phyloP scores from a whole-genome alignment of 2,329 filamentous ascomycete species.

The Sclerotinia sclerotiorum region DNA sequence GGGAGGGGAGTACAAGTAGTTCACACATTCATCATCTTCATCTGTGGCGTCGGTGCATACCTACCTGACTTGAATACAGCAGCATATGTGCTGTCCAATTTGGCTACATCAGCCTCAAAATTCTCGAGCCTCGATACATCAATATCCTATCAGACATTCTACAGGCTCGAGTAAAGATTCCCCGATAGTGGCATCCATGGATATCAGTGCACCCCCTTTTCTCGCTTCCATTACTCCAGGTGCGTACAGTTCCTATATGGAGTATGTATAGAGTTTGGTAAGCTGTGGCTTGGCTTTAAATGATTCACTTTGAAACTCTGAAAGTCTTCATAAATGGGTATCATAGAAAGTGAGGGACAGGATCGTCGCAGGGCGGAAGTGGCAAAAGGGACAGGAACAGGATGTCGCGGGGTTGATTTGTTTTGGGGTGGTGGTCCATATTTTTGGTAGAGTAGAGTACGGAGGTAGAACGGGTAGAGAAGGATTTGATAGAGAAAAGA shows the following conservation, averaged over 20 bases:
- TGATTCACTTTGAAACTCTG: constrained; percentile 17
- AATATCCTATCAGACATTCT: not conserved
- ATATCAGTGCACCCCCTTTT: not conserved
- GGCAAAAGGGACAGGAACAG: not conserved
- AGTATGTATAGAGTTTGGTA: not conserved
- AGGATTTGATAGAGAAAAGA: not conserved
- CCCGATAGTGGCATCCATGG: too few species aligned
- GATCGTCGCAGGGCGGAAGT: not conserved
- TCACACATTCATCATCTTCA: not conserved
- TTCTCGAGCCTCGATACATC: not conserved
- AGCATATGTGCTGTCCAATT: not conserved
- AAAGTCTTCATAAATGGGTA: not conserved
- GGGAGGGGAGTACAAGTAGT: too few species aligned
- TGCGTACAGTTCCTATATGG: too few species aligned
- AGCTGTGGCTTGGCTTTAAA: not conserved
- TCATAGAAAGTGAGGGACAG: not conserved
- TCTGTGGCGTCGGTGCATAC: not conserved
- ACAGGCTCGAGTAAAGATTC: not conserved
- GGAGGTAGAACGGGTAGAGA: not conserved
- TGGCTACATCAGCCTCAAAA: not conserved
- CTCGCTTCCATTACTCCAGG: not conserved
- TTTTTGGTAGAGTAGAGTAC: not conserved
- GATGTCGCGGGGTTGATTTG: constrained; percentile 8
- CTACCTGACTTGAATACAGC: not conserved
- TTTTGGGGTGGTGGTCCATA: not conserved